Evolutionary conservation across 306 rosid genomes (phyloP).

Genomic region (Gastrolobium villosum): DNA sequence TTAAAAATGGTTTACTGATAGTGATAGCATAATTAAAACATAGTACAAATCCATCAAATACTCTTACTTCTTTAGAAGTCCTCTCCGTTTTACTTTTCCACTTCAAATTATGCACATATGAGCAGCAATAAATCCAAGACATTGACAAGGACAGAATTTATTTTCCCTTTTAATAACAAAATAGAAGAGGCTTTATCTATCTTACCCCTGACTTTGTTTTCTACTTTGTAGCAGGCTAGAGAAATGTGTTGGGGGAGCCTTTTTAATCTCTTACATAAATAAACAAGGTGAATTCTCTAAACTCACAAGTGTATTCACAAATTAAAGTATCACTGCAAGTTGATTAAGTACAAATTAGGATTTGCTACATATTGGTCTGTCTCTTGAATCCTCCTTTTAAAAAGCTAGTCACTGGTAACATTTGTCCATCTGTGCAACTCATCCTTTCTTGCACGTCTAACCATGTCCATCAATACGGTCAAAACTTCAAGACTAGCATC

Average conservation of each 20-base stretch:
- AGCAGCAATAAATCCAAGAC: conserved; percentile 5
- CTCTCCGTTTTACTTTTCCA: background rate
- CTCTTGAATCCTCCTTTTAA: background rate
- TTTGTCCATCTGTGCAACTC: background rate
- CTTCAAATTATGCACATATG: conserved; percentile 27
- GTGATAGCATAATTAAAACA: background rate
- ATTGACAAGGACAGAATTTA: background rate
- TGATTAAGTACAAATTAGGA: conserved; percentile 10
- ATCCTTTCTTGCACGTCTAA: conserved; percentile 17
- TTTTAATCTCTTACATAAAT: background rate
- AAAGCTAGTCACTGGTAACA: conserved; percentile 3
- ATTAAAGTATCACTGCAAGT: background rate
- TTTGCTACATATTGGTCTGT: background rate
- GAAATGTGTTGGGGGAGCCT: background rate
- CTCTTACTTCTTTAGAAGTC: background rate
- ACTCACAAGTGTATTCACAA: conserved; percentile 19
- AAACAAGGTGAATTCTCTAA: background rate
- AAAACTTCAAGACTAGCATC: conserved; percentile 28
- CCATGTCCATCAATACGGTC: conserved; percentile 29
- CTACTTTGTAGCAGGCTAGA: background rate
- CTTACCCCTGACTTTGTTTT: background rate
- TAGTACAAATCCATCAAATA: background rate
- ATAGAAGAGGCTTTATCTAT: conserved; percentile 9
- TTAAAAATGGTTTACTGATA: conserved; percentile 3
- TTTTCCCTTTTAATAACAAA: background rate